Percentiles rank a stretch among this genome's conserved stretches.
Conservation (phyloP, 108 stramenopile genomes). For the Conticribra guillardii region DNA sequence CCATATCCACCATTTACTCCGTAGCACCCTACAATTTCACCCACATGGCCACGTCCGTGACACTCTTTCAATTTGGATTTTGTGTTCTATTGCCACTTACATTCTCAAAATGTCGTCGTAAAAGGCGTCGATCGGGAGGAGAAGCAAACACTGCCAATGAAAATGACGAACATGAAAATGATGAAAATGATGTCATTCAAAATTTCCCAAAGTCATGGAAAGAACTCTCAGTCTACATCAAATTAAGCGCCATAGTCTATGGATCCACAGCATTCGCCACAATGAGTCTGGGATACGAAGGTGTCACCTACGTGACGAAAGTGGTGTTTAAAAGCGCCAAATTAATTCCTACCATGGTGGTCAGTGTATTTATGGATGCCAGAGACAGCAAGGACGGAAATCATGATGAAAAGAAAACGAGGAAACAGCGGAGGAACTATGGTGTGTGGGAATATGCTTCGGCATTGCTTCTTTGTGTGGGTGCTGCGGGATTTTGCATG, state of each 20-base stretch:
- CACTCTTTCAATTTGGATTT: slow-evolving; percentile 71
- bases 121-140: no score
- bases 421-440: slow-evolving; percentile 48
- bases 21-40: slow-evolving; percentile 39
- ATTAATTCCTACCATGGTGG: slow-evolving; percentile 77
- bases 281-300: slow-evolving; percentile 53
- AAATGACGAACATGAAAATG: no score
- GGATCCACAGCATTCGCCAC: slow-evolving; percentile 66
- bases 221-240: slow-evolving; percentile 53
- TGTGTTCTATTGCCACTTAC: slow-evolving; percentile 59
- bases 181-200: slow-evolving; percentile 22
- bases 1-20: slow-evolving; percentile 50
- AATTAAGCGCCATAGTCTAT: slow-evolving; percentile 58
- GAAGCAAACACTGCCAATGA: no score
- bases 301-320: slow-evolving; percentile 73
- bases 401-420: no score
- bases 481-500: slow-evolving; percentile 66
- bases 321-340: slow-evolving; percentile 73
- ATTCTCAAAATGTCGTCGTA: slow-evolving; percentile 36
- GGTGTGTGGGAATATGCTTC: slow-evolving; percentile 54
- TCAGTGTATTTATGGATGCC: slow-evolving; percentile 51
- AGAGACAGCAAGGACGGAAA: slow-evolving; percentile 30
- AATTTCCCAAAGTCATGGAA: slow-evolving; percentile 49
- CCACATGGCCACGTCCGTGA: slow-evolving; percentile 56
- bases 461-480: slow-evolving; percentile 60